Base-by-base conservation (phyloP, 2,329 filamentous ascomycete genomes). In the Aspergillus fructus region DNA sequence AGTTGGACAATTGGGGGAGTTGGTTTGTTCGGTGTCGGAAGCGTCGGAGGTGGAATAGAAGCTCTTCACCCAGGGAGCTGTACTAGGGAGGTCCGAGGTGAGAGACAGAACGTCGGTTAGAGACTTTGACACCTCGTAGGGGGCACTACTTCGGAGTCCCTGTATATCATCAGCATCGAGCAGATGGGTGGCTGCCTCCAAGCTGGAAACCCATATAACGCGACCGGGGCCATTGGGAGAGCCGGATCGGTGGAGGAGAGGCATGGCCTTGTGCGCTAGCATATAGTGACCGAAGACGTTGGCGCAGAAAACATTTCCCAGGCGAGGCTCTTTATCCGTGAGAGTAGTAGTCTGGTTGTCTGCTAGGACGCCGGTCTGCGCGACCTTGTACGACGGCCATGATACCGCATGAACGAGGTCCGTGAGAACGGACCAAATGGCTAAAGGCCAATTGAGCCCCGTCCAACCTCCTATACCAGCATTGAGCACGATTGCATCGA, bases 251-350 rank as follows among this genome's bases (percentile, higher is more conserved):
- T 79, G 77, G 65, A 99, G 82, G 11, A 97, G 79, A 0, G 91
- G 89, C 64, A 89, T 82, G 11, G 97, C 82, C 68, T 88, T 86
- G 72, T 96, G 93, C 15, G 85, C 85, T 23, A 99, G 85, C 68
- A 97, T 78, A 72, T 99, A 97, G 77, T 99, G 94, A 0, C 94
- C 94, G 70, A 99, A 97, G 30, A 96, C 83, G 70, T 97, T 97
- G 49, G 93, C 89, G 71, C 88, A 89, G 72, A 97, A 99, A 17
- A 96, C 86, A 64, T 91, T 83, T 3, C 91, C 93, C 0, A 99
- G 78, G 5, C 79, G 76, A 0, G 88, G 86, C 57, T 86, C 83
- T 15, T 76, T 65, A 3, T 57, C 53, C 4, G 49, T 43, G 3
- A 55, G 53, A 5, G 73, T 9, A 72, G 17, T 69, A 13, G 82